These are phyloP conservation scores for Excoecaria cochinchinensis DNA, from an alignment of 345 rosid genomes.

Conservation along the genomic window DNA sequence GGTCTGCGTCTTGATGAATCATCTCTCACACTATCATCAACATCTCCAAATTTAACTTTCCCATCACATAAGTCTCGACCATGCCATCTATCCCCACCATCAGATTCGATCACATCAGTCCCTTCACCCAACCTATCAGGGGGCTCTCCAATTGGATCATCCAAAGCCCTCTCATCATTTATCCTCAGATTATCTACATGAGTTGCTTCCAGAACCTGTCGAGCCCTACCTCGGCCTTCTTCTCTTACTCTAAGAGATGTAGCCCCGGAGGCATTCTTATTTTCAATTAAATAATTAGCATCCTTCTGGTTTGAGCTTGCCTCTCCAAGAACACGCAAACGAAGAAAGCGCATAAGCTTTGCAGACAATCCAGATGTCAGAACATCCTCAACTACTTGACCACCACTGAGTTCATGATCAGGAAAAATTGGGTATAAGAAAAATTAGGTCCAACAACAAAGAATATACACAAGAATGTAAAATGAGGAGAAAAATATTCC, in stretches of 20 bases:
- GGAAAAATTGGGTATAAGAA: neutral
- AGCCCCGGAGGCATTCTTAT: conserved; percentile 42
- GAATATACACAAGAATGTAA: conserved; percentile 19
- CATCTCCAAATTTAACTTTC: conserved; percentile 52
- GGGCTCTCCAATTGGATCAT: conserved; percentile 45
- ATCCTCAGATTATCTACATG: conserved; percentile 41
- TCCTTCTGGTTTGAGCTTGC: conserved; percentile 61
- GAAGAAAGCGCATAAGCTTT: conserved; percentile 95
- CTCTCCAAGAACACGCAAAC: conserved; percentile 84
- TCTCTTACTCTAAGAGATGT: conserved; percentile 62
- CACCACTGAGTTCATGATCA: conserved; percentile 55
- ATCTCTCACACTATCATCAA: conserved; percentile 72
- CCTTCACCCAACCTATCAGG: conserved; percentile 47
- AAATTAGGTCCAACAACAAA: conserved; percentile 7
- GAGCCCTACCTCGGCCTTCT: conserved; percentile 66
- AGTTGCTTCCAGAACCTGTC: conserved; percentile 59
- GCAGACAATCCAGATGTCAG: conserved; percentile 86
- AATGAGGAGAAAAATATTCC: neutral
- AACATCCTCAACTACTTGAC: conserved; percentile 90
- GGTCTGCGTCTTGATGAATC: conserved; percentile 64
- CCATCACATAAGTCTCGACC: conserved; percentile 47
- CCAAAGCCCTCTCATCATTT: conserved; percentile 38
- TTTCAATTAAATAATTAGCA: conserved; percentile 46
- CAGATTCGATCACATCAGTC: conserved; percentile 42
- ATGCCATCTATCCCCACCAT: conserved; percentile 49